A percentile compares a stretch with the other conserved stretches of the same genome.
Conservation (phyloP, 2,329 filamentous ascomycete species). For the Fusarium agapanthi region DNA sequence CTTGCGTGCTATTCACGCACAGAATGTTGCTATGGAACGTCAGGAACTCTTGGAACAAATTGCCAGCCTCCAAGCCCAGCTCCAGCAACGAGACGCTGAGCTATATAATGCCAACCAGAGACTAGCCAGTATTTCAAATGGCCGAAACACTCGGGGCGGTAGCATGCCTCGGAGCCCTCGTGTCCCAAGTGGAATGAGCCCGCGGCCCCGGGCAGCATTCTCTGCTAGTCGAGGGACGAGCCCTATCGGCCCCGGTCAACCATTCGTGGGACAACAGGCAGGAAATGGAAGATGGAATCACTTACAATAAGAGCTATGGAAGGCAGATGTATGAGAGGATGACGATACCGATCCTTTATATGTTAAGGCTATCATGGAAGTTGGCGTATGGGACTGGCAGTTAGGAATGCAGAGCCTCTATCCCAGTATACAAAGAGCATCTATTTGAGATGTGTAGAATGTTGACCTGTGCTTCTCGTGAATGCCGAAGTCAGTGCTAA, state of each 20-base stretch:
- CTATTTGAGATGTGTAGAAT: neutral
- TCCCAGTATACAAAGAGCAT: neutral
- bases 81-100: conserved; percentile 62
- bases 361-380: conserved; percentile 6
- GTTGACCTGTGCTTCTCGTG: neutral
- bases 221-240: conserved; percentile 60
- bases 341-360: conserved; percentile 6
- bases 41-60: conserved; percentile 51
- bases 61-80: conserved; percentile 51
- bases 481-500: neutral
- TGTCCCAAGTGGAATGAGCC: conserved; percentile 60
- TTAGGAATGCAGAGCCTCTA: neutral
- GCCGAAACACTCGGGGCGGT: conserved; percentile 63
- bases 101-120: conserved; percentile 58
- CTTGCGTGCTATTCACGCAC: conserved; percentile 56
- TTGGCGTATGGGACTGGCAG: conserved; percentile 3
- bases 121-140: conserved; percentile 56
- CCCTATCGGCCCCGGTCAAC: conserved; percentile 53
- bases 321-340: neutral
- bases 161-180: conserved; percentile 68
- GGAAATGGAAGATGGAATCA: conserved; percentile 55
- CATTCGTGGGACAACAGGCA: conserved; percentile 50
- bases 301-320: conserved; percentile 50
- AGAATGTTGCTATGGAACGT: conserved; percentile 51
- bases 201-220: conserved; percentile 47